Evolutionary conservation across 2,329 filamentous ascomycete species (phyloP).

Genomic region (Endoconidiophora polonica): DNA sequence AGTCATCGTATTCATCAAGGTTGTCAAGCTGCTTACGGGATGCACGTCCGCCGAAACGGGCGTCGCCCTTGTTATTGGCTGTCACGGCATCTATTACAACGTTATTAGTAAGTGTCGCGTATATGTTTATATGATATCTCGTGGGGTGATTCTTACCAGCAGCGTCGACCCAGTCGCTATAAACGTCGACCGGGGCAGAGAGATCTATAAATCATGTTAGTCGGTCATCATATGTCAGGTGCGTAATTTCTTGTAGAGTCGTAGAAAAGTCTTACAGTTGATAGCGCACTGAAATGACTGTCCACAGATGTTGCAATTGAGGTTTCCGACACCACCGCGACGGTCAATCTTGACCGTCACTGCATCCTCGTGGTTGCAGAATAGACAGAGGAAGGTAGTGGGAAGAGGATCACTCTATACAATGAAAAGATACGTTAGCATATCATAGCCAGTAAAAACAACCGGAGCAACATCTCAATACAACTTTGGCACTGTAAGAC

Average conservation of each 20-base stretch:
- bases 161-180: constrained; percentile 96
- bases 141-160: constrained; percentile 28
- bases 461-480: background rate
- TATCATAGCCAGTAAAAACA: background rate
- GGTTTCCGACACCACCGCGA: constrained; percentile 69
- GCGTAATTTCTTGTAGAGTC: background rate
- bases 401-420: constrained; percentile 51
- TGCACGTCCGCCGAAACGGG: constrained; percentile 9
- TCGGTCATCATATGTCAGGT: background rate
- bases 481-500: background rate
- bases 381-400: constrained; percentile 86
- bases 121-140: background rate
- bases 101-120: background rate
- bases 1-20: constrained; percentile 9
- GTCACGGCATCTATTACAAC: constrained; percentile 8
- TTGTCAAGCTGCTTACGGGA: constrained; percentile 9
- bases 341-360: constrained; percentile 86
- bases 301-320: constrained; percentile 84
- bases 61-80: constrained; percentile 6
- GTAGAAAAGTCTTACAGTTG: constrained; percentile 50
- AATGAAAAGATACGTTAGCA: background rate
- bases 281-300: constrained; percentile 86
- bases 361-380: constrained; percentile 95
- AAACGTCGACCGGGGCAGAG: constrained; percentile 83
- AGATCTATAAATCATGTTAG: constrained; percentile 41